Evolutionary conservation across 1,139 yeast genomes (phyloP).

Genomic region (Diutina catenulata): DNA sequence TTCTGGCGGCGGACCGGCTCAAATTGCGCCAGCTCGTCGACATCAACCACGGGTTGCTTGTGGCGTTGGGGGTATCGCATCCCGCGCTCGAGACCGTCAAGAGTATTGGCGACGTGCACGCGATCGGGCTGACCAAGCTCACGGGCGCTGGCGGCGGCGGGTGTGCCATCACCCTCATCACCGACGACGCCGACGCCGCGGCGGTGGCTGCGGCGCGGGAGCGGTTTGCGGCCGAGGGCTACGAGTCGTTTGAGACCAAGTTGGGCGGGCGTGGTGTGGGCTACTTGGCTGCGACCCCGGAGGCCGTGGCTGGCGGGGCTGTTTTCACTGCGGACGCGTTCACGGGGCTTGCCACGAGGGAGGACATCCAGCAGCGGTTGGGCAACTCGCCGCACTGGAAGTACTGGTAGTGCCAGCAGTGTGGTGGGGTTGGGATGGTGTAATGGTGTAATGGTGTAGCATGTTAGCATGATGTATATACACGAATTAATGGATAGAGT

Average conservation of each 20-base stretch:
- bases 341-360: not conserved
- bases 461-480: too few relatives aligned
- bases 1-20: conserved; percentile 20
- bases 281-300: conserved; percentile 15
- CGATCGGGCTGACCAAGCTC: conserved; percentile 78
- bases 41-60: conserved; percentile 80
- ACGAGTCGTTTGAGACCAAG: conserved; percentile 68
- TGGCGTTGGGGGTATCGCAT: conserved; percentile 85
- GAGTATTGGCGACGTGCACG: conserved; percentile 44
- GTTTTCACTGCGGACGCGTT: not conserved
- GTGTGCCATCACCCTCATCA: conserved; percentile 80
- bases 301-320: not conserved
- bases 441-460: too few relatives aligned
- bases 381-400: not conserved
- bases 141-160: conserved; percentile 99
- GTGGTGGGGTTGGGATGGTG: too few relatives aligned
- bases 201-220: conserved; percentile 19
- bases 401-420: not conserved
- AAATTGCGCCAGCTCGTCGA: conserved; percentile 56
- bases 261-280: conserved; percentile 91
- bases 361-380: not conserved
- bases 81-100: conserved; percentile 72
- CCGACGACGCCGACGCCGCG: conserved; percentile 30
- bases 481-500: too few relatives aligned
- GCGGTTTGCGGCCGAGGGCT: conserved; percentile 38